Base-by-base conservation (phyloP, 192 early-diverging fungal species). In the Coemansia sp. region DNA sequence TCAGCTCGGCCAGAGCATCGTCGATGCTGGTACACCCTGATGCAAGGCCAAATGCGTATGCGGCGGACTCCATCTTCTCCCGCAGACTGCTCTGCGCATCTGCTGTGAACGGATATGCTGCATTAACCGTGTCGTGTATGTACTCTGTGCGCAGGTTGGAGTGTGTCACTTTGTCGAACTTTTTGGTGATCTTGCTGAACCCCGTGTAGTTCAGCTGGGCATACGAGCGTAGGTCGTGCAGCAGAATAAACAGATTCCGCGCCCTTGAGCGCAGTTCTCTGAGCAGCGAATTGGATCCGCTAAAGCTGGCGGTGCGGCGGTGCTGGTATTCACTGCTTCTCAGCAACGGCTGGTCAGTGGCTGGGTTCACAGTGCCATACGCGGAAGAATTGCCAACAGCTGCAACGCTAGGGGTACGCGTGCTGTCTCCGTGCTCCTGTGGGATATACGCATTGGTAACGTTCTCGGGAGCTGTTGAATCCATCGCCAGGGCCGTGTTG, bases 151-250 rank as follows among this genome's bases (percentile, higher is more conserved):
- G 93, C 46, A 94, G 81, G 21, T 88, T 84, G 39, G 83, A 85
- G 40, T 87, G 83, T 7, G 92, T 94, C 29, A 98, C 92, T 75
- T 98, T 98, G 79, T 98, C 96, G 68, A 91, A 98, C 83, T 98
- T 98, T 84, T 98, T 98, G 20, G 95, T 76, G 68, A 96, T 94
- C 73, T 98, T 98, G 80, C 85, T 81, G 75, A 96, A 98, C 18
- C 93, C 96, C 0, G 93, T 96, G 64, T 87, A 79, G 85, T 98
- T 96, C 52, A 96, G 86, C 40, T 91, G 88, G 20, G 90, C 91
- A 70, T 90, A 98, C 2, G 92, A 91, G 34, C 92, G 91, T 13
- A 98, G 82, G 63, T 96, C 94, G 28, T 87, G 88, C 0, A 96
- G 81, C 53, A 88, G 67, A 37, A 95, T 91, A 74, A 92, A 98